A percentile compares a stretch with the other conserved stretches of the same genome.
Conservation (phyloP, 768 basidiomycete genomes). For the Flagelloscypha sp. region DNA sequence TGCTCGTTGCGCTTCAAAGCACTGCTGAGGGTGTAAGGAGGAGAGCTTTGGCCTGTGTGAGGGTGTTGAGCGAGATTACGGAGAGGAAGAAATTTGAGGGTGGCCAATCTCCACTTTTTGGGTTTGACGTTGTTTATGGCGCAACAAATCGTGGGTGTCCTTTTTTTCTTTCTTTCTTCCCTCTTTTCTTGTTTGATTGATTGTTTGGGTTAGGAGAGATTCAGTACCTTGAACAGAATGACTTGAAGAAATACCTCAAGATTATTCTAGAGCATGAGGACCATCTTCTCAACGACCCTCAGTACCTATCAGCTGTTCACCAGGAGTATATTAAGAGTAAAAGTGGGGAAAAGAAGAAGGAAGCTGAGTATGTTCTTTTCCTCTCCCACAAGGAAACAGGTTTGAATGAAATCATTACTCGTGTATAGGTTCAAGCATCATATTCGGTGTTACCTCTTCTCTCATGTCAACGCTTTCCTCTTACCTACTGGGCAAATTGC, state of each 20-base stretch:
- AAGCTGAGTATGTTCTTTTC: conserved; percentile 35
- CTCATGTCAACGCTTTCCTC: conserved; percentile 61
- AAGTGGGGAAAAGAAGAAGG: conserved; percentile 49
- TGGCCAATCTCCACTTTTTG: no score
- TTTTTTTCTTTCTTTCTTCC: neutral
- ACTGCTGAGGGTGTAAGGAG: conserved; percentile 32
- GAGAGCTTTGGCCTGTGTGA: conserved; percentile 50
- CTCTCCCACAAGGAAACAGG: neutral
- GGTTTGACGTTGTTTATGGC: conserved; percentile 69
- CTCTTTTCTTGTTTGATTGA: conserved; percentile 5
- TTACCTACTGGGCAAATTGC: conserved; percentile 38
- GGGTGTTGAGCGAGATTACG: conserved; percentile 31
- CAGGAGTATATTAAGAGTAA: conserved; percentile 40
- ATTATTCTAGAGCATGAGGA: conserved; percentile 41
- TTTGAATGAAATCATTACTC: neutral
- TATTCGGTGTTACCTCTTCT: conserved; percentile 68
- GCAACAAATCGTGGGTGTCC: conserved; percentile 39
- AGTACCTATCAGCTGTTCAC: conserved; percentile 54
- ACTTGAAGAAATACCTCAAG: conserved; percentile 50
- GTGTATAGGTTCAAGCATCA: conserved; percentile 55
- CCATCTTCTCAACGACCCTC: conserved; percentile 52
- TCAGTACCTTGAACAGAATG: conserved; percentile 63
- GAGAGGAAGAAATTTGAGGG: conserved; percentile 34
- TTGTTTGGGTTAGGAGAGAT: conserved; percentile 30
- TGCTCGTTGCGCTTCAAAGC: conserved; percentile 55